Evolutionary conservation across 805 yeast genomes (phyloP).

Genomic region (Wickerhamiella spandovensis): DNA sequence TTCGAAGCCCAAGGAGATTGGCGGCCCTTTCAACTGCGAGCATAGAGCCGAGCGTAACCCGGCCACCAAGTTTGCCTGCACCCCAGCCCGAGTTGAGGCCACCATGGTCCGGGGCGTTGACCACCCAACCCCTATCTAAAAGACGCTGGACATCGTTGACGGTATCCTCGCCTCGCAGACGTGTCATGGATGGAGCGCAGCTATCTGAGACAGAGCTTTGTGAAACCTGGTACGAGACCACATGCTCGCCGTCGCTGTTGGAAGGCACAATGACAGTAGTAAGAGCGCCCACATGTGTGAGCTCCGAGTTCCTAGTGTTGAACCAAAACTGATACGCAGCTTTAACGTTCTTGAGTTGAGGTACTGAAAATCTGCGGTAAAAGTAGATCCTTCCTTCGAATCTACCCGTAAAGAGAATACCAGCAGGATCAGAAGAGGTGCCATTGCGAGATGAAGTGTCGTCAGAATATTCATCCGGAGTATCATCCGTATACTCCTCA

Average conservation of each 20-base stretch:
- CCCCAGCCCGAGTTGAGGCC: slow-evolving; percentile 20
- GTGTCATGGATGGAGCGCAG: slow-evolving; percentile 20
- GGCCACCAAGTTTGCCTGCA: slow-evolving; percentile 19
- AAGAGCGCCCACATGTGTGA: slow-evolving; percentile 16
- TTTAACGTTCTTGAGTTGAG: background rate
- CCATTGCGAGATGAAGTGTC: no score
- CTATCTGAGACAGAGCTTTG: slow-evolving; percentile 18
- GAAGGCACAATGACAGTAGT: slow-evolving; percentile 12
- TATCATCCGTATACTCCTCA: no score
- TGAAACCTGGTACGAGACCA: slow-evolving; percentile 19
- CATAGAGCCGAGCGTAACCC: slow-evolving; percentile 16
- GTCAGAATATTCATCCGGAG: no score
- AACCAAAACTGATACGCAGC: slow-evolving; percentile 12
- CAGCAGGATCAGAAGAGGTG: no score
- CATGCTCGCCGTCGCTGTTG: slow-evolving; percentile 1
- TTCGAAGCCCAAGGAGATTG: slow-evolving; percentile 8
- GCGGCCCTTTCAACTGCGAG: slow-evolving; percentile 13
- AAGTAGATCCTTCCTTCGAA: no score
- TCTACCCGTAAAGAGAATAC: no score
- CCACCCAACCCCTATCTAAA: slow-evolving; percentile 7
- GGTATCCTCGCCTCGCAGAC: slow-evolving; percentile 1
- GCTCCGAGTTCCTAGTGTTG: slow-evolving; percentile 18
- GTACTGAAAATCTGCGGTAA: no score
- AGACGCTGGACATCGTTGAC: background rate
- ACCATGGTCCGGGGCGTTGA: slow-evolving; percentile 20